Percentiles rank a stretch among this genome's conserved stretches.
Evolutionary conservation across 352 stramenopile species (phyloP).

Genomic region (Elongisporangium senticosum): DNA sequence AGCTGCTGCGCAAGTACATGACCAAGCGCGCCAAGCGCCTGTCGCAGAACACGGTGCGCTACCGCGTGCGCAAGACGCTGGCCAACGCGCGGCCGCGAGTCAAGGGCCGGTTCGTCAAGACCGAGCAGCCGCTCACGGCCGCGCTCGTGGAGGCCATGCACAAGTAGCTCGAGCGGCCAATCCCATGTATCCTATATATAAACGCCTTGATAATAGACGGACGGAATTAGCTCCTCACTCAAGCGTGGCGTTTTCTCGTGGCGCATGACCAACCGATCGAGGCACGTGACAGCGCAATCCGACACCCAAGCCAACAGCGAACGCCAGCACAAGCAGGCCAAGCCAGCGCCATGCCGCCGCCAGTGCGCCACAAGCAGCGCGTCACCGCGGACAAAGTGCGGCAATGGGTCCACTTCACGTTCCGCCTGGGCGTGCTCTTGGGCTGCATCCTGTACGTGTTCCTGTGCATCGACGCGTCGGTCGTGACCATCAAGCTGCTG

Average conservation of each 20-base stretch:
- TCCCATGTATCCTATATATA: background rate
- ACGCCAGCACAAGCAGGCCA: background rate
- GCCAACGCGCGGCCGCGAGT: slow-evolving; percentile 70
- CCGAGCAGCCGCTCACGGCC: slow-evolving; percentile 66
- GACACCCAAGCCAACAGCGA: background rate
- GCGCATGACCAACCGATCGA: too few species aligned
- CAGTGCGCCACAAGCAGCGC: background rate
- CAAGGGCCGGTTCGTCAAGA: slow-evolving; percentile 84
- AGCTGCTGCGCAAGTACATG: slow-evolving; percentile 77
- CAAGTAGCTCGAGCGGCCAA: background rate
- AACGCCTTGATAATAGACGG: background rate
- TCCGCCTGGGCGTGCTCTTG: background rate
- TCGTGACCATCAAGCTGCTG: background rate
- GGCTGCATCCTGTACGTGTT: background rate
- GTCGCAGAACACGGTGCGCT: slow-evolving; percentile 72
- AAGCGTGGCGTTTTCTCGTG: background rate
- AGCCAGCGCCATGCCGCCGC: background rate
- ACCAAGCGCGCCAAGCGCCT: slow-evolving; percentile 64
- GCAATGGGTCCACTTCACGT: background rate
- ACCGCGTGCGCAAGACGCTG: slow-evolving; percentile 75
- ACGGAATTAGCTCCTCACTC: background rate
- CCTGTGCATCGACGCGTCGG: background rate
- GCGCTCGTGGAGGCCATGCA: slow-evolving; percentile 38
- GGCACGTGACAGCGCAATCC: background rate
- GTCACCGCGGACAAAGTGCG: background rate